Evolutionary conservation across 176 grass and related monocot species (phyloP).

Genomic region (Oryza nivara): DNA sequence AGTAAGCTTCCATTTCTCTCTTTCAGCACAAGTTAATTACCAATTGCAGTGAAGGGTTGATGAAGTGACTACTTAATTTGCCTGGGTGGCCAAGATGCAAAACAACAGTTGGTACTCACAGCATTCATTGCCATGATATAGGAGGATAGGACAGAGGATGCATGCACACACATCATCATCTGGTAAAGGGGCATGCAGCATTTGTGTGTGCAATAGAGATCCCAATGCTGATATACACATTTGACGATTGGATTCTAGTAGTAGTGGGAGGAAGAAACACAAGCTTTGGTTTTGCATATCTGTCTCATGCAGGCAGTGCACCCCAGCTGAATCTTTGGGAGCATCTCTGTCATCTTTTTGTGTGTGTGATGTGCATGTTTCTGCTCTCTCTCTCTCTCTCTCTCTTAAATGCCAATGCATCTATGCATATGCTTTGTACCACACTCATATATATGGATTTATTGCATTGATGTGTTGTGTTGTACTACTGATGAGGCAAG

Average conservation of each 20-base stretch:
- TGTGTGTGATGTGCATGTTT: constrained; percentile 25
- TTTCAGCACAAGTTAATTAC: constrained; percentile 28
- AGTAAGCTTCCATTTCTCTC: constrained; percentile 5
- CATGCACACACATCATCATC: constrained; percentile 32
- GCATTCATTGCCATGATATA: constrained; percentile 34
- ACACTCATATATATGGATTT: constrained; percentile 21
- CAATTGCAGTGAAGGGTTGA: constrained; percentile 27
- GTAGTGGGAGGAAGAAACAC: not conserved
- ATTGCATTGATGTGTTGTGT: constrained; percentile 22
- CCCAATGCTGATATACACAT: not conserved
- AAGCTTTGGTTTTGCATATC: not conserved
- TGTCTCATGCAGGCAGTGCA: not conserved
- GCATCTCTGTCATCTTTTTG: not conserved
- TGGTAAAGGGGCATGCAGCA: not conserved
- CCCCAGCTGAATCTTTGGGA: not conserved
- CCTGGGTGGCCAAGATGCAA: constrained; percentile 17
- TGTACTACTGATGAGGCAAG: not conserved
- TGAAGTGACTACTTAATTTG: constrained; percentile 35
- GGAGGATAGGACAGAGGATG: not conserved
- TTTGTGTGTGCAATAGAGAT: constrained; percentile 31
- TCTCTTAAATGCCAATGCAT: constrained; percentile 19
- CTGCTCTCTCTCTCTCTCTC: not conserved
- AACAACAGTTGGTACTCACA: constrained; percentile 7
- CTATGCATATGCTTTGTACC: constrained; percentile 1
- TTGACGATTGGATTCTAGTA: constrained; percentile 45